Conservation (phyloP, 192 early-diverging fungal species). For the Linnemannia hyalina region DNA sequence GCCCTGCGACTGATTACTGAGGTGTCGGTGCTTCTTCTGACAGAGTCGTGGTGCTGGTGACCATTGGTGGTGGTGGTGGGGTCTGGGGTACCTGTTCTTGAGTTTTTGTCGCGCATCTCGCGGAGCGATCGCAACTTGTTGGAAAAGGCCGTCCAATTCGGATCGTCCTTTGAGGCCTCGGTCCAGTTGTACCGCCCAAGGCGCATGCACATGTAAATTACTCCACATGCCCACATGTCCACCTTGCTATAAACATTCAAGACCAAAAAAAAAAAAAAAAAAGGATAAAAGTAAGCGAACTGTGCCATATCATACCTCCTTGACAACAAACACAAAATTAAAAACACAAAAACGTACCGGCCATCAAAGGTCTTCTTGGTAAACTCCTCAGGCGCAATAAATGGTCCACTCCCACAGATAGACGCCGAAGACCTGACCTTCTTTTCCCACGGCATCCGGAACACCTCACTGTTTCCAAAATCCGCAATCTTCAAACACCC, state of each 20-base stretch:
- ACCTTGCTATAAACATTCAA: constrained; percentile 29
- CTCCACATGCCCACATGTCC: constrained; percentile 61
- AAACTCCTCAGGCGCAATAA: constrained; percentile 90
- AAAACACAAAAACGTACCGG: constrained; percentile 50
- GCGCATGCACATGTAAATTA: constrained; percentile 62
- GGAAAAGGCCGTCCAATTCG: constrained; percentile 35
- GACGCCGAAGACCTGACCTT: constrained; percentile 71
- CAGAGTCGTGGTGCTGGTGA: not conserved
- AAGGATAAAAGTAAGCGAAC: not conserved
- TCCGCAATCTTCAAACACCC: constrained; percentile 88
- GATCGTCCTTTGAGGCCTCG: constrained; percentile 43
- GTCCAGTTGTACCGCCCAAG: constrained; percentile 44
- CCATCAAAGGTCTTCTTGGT: constrained; percentile 75
- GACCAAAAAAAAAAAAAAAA: constrained; percentile 6
- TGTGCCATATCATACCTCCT: not conserved
- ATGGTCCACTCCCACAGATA: constrained; percentile 84
- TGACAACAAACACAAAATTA: not conserved
- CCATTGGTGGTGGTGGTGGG: not conserved
- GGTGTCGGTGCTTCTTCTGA: not conserved
- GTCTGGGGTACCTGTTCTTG: not conserved
- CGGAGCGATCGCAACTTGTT: constrained; percentile 11
- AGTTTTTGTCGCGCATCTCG: not conserved
- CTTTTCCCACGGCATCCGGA: constrained; percentile 79
- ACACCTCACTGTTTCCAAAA: constrained; percentile 86
- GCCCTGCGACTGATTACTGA: not conserved